Base-by-base conservation (phyloP, 164 flowering plant genomes). In the Warburgia ugandensis region DNA sequence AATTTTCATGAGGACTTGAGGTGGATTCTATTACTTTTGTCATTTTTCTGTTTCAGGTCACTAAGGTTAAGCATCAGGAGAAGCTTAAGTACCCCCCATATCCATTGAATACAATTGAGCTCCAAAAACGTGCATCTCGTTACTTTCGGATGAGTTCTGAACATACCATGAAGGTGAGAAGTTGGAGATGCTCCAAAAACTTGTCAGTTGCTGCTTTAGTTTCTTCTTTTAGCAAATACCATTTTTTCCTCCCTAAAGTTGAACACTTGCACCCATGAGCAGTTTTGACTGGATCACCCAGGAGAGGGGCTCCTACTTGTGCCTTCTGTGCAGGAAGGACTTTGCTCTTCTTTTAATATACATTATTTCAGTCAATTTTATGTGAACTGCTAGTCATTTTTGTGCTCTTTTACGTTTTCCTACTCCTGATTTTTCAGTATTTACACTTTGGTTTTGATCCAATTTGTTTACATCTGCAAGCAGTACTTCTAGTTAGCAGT, bases 61-160 rank as follows among this genome's bases (percentile, higher is more conserved):
- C 73, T 23, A 73, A 72, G 27, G 99, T 94, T 48, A 79, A 59
- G 63, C 77, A 86, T 17, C 94, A 76, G 59, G 84, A 86, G 70
- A 94, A 64, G 63, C 62, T 63, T 54, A 89, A 89, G 66, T 69
- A 86, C 64, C 92, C 97, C 55, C 99, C 99, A 25, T 56, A 82
- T 62, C 99, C 99, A 52, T 62, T 94, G 67, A 94, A 73, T 64
- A 94, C 99, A 17, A 74, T 94, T 65, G 97, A 94, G 77, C 90
- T 94, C 62, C 96, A 89, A 62, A 89, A 89, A 52, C 97, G 99
- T 59, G 96, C 99, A 55, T 94, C 99, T 10, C 68, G 91, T 48
- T 94, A 84, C 68, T 89, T 86, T 51, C 68, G 83, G 41, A 80
- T 94, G 90, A 89, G 99, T 69, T 84, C 99, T 52, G 95, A 86